Evolutionary conservation across 306 rosid genomes (phyloP).

Genomic region (peach (Prunus persica)): Prunus_persica_NCBIv2 NC_034009.1:25728001-25728500

Average conservation of each 20-base stretch:
- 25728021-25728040: slow-evolving; percentile 62
- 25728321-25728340: slow-evolving; percentile 80
- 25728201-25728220: slow-evolving; percentile 78
- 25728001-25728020: slow-evolving; percentile 67
- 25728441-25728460: slow-evolving; percentile 78
- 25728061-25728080: slow-evolving; percentile 67
- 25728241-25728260: slow-evolving; percentile 84
- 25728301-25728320: slow-evolving; percentile 80
- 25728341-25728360: slow-evolving; percentile 29
- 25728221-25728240: slow-evolving; percentile 91
- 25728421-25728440: slow-evolving; percentile 7
- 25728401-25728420: not conserved
- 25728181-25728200: slow-evolving; percentile 77
- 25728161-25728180: slow-evolving; percentile 80
- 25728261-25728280: slow-evolving; percentile 86
- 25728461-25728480: slow-evolving; percentile 88
- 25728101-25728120: slow-evolving; percentile 79
- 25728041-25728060: slow-evolving; percentile 88
- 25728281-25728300: slow-evolving; percentile 79
- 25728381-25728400: not conserved
- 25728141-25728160: slow-evolving; percentile 77
- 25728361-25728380: slow-evolving; percentile 11
- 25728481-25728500: slow-evolving; percentile 86
- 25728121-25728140: slow-evolving; percentile 72
- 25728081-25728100: slow-evolving; percentile 82